Percentiles rank a stretch among this genome's conserved stretches.
phyloP scores from a whole-genome alignment of 1,139 yeast species.

The Debaryomycetaceae sp. region DNA sequence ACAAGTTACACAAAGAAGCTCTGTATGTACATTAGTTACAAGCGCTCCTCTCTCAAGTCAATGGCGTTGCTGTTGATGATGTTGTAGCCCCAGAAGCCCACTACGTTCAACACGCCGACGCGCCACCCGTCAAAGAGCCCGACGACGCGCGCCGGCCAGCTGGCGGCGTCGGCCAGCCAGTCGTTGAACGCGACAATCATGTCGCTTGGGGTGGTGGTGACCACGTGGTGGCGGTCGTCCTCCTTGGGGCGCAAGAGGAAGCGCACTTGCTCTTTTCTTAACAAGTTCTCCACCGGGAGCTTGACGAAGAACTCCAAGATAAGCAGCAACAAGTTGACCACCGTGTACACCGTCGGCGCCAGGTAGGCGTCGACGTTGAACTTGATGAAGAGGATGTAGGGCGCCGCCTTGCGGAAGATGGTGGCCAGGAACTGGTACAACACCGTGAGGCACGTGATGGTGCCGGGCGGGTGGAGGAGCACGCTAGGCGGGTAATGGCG shows the following conservation, averaged over 20 bases:
- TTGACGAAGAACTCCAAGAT: constrained; percentile 66
- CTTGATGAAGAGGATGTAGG: constrained; percentile 61
- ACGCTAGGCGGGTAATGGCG: constrained; percentile 35
- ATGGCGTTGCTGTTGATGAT: constrained; percentile 52
- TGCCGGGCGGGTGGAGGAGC: constrained; percentile 52
- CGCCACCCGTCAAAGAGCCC: constrained; percentile 85
- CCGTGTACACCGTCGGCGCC: constrained; percentile 55
- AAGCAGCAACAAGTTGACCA: constrained; percentile 52
- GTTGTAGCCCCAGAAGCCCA: constrained; percentile 82
- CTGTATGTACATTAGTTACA: constrained; percentile 12
- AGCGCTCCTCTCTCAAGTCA: constrained; percentile 39
- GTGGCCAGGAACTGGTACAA: constrained; percentile 61
- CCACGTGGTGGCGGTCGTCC: constrained; percentile 32
- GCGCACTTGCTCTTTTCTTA: constrained; percentile 77
- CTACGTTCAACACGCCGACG: constrained; percentile 70
- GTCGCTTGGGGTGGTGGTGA: constrained; percentile 39
- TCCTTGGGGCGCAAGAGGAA: constrained; percentile 48
- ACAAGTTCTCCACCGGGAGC: constrained; percentile 82
- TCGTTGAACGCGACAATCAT: constrained; percentile 46
- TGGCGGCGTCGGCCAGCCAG: constrained; percentile 15
- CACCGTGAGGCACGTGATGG: constrained; percentile 48
- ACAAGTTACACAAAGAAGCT: neutral
- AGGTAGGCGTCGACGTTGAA: constrained; percentile 68
- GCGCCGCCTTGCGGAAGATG: constrained; percentile 65
- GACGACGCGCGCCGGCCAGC: constrained; percentile 1